A percentile compares a stretch with the other conserved stretches of the same genome.
phyloP scores from a whole-genome alignment of 2,329 filamentous ascomycete species.

The Calonectria pseudoreteaudii region DNA sequence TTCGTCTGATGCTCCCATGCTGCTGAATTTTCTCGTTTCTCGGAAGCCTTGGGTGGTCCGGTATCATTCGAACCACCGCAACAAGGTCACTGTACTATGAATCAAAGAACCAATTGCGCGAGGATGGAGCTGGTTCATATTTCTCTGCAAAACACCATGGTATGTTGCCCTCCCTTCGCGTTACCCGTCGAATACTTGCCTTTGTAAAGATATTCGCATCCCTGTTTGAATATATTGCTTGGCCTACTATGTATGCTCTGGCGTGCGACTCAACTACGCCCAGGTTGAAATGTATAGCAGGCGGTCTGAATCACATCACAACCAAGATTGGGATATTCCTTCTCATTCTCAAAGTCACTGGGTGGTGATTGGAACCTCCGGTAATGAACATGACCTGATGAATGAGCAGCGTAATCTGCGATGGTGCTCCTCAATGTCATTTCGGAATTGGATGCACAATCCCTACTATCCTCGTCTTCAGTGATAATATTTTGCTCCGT shows the following conservation, averaged over 20 bases:
- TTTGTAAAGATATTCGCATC: background rate
- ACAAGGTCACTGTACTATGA: background rate
- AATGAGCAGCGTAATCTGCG: background rate
- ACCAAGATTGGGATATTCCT: background rate
- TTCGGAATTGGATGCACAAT: background rate
- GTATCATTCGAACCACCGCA: background rate
- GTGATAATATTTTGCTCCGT: slow-evolving; percentile 49
- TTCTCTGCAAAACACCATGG: background rate
- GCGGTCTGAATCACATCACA: background rate
- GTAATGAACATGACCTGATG: background rate
- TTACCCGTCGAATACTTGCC: background rate
- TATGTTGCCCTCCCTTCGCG: background rate
- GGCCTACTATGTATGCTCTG: background rate
- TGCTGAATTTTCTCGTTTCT: background rate
- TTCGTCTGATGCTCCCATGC: background rate
- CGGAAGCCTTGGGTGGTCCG: no score
- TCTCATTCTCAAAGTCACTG: background rate
- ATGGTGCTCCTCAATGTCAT: background rate
- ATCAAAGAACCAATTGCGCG: background rate
- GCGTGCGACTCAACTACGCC: background rate
- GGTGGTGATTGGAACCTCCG: background rate
- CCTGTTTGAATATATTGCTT: background rate
- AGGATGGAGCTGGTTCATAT: background rate
- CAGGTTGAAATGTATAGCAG: background rate
- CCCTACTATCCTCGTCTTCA: slow-evolving; percentile 43